Evolutionary conservation across 1,284 basidiomycete genomes (phyloP), one percentile per base, ranked within the genome.

Genomic region (Microbotryum lychnidis-dioicae): DNA sequence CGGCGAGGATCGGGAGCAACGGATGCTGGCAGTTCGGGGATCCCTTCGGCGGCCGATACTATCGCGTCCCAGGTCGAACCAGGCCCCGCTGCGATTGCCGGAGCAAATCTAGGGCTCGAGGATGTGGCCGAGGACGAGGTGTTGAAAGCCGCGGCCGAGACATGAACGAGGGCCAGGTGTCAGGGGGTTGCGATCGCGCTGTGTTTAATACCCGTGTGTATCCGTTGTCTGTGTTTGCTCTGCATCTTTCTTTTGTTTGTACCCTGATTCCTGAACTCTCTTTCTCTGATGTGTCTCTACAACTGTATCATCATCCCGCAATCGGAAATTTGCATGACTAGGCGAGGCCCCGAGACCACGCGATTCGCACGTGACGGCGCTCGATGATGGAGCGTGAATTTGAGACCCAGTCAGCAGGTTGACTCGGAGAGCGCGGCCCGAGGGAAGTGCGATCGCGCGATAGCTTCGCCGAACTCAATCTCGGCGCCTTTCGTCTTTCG

Each of bases 51-150:
- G 14, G 37, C 37, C 37, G 37, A 42, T 16, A 42, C 18, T 16
- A 42, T 42, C 37, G 37, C 37, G 6, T 42, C 37, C 4, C 37
- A 42, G 37, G 37, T 42, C 37, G 37, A 42, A 42, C 16, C 37
- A 42, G 37, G 37, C 16, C 37, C 37, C 37, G 37, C 37, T 51
- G 50, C 37, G 3, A 14, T 54, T 29, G 31, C 50, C 6, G 58
- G 58, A 29, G 45, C 46, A 25, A 45, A 21, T 12, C 29, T 61
- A 3, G 62, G 44, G 18, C 31, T 66, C 2, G 54, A 59, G 10
- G 57, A 66, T 23, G 65, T 66, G 2, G 58, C 61, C 23, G 65
- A 66, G 51, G 59, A 57, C 14, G 47, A 57, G 54, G 62, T 62
- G 54, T 51, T 63, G 20, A 23, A 53, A 23, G 48, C 27, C 20